These are phyloP conservation scores for Eragrostis tef DNA, from an alignment of 202 grass and related monocot genomes.

Conservation along the genomic window DNA sequence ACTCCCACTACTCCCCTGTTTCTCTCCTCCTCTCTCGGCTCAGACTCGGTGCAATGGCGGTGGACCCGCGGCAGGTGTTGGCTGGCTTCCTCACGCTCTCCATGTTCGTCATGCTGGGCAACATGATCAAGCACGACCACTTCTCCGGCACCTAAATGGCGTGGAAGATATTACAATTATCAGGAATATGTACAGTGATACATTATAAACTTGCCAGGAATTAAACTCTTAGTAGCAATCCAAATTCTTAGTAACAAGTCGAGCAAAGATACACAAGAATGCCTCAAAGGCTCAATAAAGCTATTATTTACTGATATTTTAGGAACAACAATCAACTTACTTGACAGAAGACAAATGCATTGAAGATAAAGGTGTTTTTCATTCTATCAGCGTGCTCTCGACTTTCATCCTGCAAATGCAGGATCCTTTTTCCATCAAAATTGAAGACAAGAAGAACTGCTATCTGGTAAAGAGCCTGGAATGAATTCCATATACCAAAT, in stretches of 20 bases:
- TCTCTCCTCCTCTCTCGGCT: neutral
- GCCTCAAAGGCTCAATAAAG: neutral
- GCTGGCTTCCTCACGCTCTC: constrained; percentile 81
- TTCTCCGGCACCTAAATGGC: constrained; percentile 50
- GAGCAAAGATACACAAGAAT: too few species aligned
- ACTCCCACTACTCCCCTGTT: neutral
- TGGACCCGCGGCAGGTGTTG: constrained; percentile 85
- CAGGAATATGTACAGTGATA: too few species aligned
- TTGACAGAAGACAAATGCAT: constrained; percentile 91
- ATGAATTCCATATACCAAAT: neutral
- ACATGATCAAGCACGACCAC: constrained; percentile 92
- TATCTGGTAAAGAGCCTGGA: constrained; percentile 83
- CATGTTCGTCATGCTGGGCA: constrained; percentile 96
- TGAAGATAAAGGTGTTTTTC: constrained; percentile 96
- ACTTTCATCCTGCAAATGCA: constrained; percentile 65
- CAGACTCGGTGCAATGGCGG: constrained; percentile 53
- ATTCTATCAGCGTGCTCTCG: constrained; percentile 64
- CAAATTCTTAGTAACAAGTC: too few species aligned
- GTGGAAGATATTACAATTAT: neutral
- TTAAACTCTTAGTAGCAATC: too few species aligned
- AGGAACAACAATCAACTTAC: constrained; percentile 41
- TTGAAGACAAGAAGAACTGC: constrained; percentile 70
- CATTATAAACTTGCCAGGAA: neutral
- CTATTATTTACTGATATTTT: neutral
- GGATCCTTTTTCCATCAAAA: constrained; percentile 68